Conservation (phyloP, 1,139 yeast genomes). For the Debaryomycetaceae sp. region DNA sequence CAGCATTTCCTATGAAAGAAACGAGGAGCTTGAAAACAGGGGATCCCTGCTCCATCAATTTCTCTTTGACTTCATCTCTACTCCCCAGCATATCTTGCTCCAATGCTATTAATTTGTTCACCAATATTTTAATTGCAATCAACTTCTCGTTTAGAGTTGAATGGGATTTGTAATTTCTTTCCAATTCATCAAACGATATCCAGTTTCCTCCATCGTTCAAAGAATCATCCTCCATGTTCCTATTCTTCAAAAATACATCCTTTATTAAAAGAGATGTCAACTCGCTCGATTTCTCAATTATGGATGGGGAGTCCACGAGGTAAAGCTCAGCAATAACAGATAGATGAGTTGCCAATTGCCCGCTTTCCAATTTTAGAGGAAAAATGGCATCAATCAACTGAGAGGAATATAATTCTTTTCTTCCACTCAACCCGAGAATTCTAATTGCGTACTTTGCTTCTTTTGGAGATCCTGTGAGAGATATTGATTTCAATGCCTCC, state of each 20-base stretch:
- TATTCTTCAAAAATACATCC: conserved; percentile 55
- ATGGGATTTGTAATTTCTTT: conserved; percentile 16
- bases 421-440: conserved; percentile 47
- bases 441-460: conserved; percentile 69
- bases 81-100: conserved; percentile 14
- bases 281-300: conserved; percentile 55
- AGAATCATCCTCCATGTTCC: conserved; percentile 16
- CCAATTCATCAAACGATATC: conserved; percentile 48
- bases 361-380: conserved; percentile 44
- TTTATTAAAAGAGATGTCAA: conserved; percentile 61
- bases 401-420: conserved; percentile 35
- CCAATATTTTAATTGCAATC: conserved; percentile 55
- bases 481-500: conserved; percentile 40
- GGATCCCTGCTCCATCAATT: conserved; percentile 38
- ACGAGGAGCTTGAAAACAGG: conserved; percentile 67
- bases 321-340: conserved; percentile 63
- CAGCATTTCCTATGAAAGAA: conserved; percentile 70
- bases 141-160: conserved; percentile 43
- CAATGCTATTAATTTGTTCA: conserved; percentile 53
- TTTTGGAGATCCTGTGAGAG: conserved; percentile 50
- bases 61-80: conserved; percentile 25
- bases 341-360: conserved; percentile 51
- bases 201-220: conserved; percentile 37
- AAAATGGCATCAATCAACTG: conserved; percentile 41
- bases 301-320: conserved; percentile 44